Base-by-base conservation (phyloP, 164 flowering plant genomes). In the Vitis riparia region DNA sequence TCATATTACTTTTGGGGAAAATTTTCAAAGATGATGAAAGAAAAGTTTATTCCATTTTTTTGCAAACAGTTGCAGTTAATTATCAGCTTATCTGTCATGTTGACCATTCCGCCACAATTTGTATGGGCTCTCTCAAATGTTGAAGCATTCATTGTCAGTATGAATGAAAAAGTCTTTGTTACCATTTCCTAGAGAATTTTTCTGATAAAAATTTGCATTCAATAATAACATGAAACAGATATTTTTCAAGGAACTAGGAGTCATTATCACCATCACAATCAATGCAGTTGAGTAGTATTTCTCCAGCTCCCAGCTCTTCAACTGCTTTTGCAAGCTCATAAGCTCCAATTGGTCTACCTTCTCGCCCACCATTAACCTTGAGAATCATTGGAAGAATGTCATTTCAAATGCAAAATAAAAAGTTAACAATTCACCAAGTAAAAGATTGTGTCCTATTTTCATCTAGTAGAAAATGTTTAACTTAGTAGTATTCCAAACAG, bases 271-370 rank as follows among this genome's bases (percentile, higher is more conserved):
- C 99, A 85, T 96, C 99, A 85, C 98, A 96, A 63, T 96, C 98
- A 49, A 96, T 96, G 85, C 98, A 96, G 72, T 96, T 96, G 1
- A 96, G 87, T 62, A 96, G 79, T 77, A 96, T 91, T 83, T 96
- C 99, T 71, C 98, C 99, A 70, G 99, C 97, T 64, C 98, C 99
- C n/a, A 96, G 82, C 71, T 90, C 95, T 79, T 93, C 97, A 66
- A 93, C 99, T 49, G 98, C 98, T 81, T 91, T 91, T 23, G 99
- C 97, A 84, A 96, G 97, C 81, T 96, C 98, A 82, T 88, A 93
- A 30, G 99, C 99, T 68, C 99, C 99, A 83, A 93, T 91, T 51
- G 92, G 94, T 57, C 98, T 89, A 68, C 93, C 99, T 79, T 91
- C 99, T 77, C 99, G 80, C 55, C 99, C 99, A 67, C 99, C 99